A percentile compares a stretch with the other conserved stretches of the same genome.
Evolutionary conservation across 116 monocot species (phyloP).

Genomic region (Trichopus zeylanicus): DNA sequence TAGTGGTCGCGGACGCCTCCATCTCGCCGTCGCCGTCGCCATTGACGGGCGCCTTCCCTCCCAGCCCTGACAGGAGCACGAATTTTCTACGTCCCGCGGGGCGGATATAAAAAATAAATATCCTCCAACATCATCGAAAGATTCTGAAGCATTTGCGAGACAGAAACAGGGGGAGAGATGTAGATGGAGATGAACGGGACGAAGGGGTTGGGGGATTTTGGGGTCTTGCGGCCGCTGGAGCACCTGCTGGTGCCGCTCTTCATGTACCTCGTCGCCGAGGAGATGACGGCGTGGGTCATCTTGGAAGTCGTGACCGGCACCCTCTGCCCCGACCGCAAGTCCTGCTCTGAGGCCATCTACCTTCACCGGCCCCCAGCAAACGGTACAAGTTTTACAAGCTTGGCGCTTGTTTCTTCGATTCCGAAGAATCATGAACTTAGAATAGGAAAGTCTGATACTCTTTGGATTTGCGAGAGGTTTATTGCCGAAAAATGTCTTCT

Average conservation of each 20-base stretch:
- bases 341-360: constrained; percentile 67
- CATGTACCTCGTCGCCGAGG: constrained; percentile 63
- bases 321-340: constrained; percentile 48
- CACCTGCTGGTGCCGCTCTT: constrained; percentile 53
- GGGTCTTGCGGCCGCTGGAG: constrained; percentile 35
- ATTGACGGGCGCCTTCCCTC: too few relatives aligned
- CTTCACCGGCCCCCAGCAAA: constrained; percentile 63
- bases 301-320: constrained; percentile 59
- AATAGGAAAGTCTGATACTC: too few relatives aligned
- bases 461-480: too few relatives aligned
- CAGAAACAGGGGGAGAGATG: neutral
- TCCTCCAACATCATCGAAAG: too few relatives aligned
- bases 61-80: too few relatives aligned
- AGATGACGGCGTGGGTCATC: constrained; percentile 64
- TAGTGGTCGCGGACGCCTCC: too few relatives aligned
- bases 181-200: constrained; percentile 10
- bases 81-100: too few relatives aligned
- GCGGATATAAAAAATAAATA: too few relatives aligned
- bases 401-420: neutral
- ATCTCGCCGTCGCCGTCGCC: too few relatives aligned
- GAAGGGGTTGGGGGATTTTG: constrained; percentile 25
- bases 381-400: constrained; percentile 14
- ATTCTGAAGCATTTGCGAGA: too few relatives aligned
- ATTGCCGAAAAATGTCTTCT: too few relatives aligned
- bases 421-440: too few relatives aligned